These are phyloP conservation scores for Aspergillus uvarum DNA, from an alignment of 2,329 filamentous ascomycete genomes.

Conservation along the genomic window DNA sequence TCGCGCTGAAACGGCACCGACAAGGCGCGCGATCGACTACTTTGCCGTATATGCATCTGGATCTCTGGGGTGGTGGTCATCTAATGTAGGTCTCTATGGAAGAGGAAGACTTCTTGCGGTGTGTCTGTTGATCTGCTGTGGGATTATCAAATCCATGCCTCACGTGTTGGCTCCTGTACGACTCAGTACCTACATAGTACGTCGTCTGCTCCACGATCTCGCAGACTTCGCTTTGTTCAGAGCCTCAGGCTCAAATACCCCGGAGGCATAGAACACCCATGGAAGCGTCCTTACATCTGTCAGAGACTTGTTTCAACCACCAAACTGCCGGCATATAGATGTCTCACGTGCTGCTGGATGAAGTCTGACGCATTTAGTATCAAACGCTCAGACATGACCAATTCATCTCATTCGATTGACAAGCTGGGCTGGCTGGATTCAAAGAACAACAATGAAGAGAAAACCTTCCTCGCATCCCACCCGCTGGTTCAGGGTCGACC, in stretches of 20 bases:
- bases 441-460: not conserved
- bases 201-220: not conserved
- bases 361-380: not conserved
- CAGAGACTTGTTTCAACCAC: conserved; percentile 2
- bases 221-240: not conserved
- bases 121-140: not conserved
- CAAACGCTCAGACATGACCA: not conserved
- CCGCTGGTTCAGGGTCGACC: conserved; percentile 3
- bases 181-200: not conserved
- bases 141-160: not conserved
- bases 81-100: not conserved
- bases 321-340: not conserved
- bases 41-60: not conserved
- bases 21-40: not conserved
- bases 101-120: not conserved
- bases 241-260: not conserved
- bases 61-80: not conserved
- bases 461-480: not conserved
- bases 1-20: not conserved
- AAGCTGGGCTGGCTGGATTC: too few relatives aligned
- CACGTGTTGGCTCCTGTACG: not conserved
- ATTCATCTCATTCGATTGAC: not conserved
- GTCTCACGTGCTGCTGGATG: not conserved
- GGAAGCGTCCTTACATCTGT: not conserved
- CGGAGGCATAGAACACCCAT: not conserved